These are phyloP conservation scores for Chaetomium sp. DNA, from an alignment of 2,329 filamentous ascomycete species.

Conservation along the genomic window DNA sequence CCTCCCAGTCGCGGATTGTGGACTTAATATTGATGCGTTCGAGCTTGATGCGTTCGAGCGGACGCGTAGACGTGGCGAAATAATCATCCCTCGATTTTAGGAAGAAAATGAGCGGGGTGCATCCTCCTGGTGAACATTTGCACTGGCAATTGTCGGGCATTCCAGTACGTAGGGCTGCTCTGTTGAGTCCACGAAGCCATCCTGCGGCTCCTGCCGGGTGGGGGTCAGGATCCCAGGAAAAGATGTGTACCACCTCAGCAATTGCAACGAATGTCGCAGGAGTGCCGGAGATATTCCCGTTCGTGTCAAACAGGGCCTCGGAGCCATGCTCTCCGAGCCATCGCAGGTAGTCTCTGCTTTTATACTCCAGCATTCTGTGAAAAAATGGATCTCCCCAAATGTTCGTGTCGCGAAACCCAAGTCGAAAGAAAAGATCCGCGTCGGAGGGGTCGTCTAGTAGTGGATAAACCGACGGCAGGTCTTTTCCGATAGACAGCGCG, in stretches of 20 bases:
- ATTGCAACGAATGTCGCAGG: not conserved
- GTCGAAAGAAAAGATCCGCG: not conserved
- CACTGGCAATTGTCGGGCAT: constrained; percentile 1
- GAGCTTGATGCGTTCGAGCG: too few species aligned
- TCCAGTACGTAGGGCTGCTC: not conserved
- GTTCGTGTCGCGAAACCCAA: not conserved
- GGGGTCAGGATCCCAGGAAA: too few species aligned
- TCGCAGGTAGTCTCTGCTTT: not conserved
- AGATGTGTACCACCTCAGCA: too few species aligned
- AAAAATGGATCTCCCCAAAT: too few species aligned
- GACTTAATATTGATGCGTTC: not conserved
- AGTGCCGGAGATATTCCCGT: not conserved
- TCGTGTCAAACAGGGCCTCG: not conserved
- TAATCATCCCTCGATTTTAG: too few species aligned
- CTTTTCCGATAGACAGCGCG: too few species aligned
- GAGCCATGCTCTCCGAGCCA: constrained; percentile 1
- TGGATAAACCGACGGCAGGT: not conserved
- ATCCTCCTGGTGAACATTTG: not conserved
- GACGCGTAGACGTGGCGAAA: too few species aligned
- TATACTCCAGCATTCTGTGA: too few species aligned
- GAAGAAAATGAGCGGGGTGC: not conserved
- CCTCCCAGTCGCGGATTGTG: too few species aligned
- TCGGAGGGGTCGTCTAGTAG: not conserved
- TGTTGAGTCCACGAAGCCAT: not conserved
- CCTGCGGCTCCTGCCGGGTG: too few species aligned